Base-by-base conservation (phyloP, 208 protist species). In the Phytomonas sp. region DNA sequence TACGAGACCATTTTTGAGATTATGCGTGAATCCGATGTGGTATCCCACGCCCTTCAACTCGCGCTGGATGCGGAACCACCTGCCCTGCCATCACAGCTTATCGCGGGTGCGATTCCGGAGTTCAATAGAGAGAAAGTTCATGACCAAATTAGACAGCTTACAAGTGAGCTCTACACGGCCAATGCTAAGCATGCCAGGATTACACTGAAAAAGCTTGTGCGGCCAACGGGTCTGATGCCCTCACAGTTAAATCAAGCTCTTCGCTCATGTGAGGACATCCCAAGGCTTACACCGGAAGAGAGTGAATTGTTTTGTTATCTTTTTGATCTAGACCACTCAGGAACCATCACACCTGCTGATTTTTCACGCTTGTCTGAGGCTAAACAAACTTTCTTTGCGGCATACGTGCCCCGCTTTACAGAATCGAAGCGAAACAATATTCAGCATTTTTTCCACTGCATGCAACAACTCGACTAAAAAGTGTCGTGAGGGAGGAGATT, bases 1-100 rank as follows among this genome's bases (percentile, higher is more conserved):
- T 93, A 87, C 62, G 74, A 87, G 60, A 88, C 82, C 33, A 30
- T 90, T 23, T 82, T 93, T 70, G 84, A 93, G 63, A 69, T 93
- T 23, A 75, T 93, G 64, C 77, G 60, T 8, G 87, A 90, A 68
- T 77, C 69, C n/a, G 81, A 90, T 37, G 62, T 11, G 33, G 76
- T 86, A 33, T 36, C 80, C 65, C 74, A 66, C 12, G 82, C 75
- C 30, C 79, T 93, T 75, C 59, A 77, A 64, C 73, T 89, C 26
- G 73, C 78, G 12, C 66, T 90, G 19, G 73, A 77, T 52, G 72
- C 87, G 11, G 67, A 79, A 42, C 75, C 79, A 30, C 79, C 79
- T 33, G 81, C 78, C 31, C 66, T 69, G 37, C 37, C 66, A 61
- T 67, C 71, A 10, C 72, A 69, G 65, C 63, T 82, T 16, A 63